Conservation (phyloP, 2,329 filamentous ascomycete genomes). For the Didymellaceae sp. region DNA sequence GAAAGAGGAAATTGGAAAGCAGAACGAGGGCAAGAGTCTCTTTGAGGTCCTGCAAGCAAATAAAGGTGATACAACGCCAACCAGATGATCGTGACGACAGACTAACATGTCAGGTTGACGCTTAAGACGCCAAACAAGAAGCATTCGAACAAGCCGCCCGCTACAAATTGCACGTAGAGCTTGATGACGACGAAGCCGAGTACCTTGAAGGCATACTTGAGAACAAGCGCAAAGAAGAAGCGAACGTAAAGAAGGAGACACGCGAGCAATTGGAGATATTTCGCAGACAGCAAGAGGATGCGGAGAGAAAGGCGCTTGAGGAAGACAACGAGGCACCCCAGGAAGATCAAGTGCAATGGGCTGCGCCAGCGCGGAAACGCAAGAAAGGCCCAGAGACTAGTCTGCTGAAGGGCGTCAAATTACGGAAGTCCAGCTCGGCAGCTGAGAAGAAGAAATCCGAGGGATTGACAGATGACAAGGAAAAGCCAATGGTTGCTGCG, state of each 20-base stretch:
- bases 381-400: constrained; percentile 53
- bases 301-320: constrained; percentile 57
- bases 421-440: constrained; percentile 47
- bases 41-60: constrained; percentile 82
- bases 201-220: constrained; percentile 70
- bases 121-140: constrained; percentile 79
- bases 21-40: constrained; percentile 66
- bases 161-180: constrained; percentile 77
- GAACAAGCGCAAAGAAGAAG: constrained; percentile 63
- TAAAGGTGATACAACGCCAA: constrained; percentile 63
- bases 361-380: constrained; percentile 57
- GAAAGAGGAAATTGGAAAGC: constrained; percentile 60
- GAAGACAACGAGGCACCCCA: constrained; percentile 47
- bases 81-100: neutral
- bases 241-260: constrained; percentile 64
- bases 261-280: constrained; percentile 65
- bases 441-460: constrained; percentile 19
- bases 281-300: constrained; percentile 64
- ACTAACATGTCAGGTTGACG: constrained; percentile 44
- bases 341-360: constrained; percentile 58
- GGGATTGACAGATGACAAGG: constrained; percentile 2
- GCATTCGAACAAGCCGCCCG: constrained; percentile 78
- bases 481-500: neutral
- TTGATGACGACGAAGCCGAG: constrained; percentile 80
- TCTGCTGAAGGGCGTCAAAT: constrained; percentile 53